These are phyloP conservation scores for Hirsutella rhossiliensis DNA, from an alignment of 2,329 filamentous ascomycete genomes.

Conservation along the genomic window DNA sequence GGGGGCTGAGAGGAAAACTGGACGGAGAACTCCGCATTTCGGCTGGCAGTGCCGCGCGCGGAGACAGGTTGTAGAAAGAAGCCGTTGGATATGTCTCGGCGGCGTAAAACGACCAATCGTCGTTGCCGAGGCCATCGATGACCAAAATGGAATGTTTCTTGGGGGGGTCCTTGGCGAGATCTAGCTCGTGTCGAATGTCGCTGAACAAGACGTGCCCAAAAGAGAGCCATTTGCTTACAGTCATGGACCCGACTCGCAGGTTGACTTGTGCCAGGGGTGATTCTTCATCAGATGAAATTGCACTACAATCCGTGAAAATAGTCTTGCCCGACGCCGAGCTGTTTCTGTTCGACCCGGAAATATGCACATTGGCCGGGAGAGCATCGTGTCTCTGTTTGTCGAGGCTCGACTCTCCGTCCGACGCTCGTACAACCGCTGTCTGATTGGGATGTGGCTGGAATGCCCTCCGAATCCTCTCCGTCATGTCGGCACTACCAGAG, in stretches of 20 bases:
- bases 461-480: conserved; percentile 36
- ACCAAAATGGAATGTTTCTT: conserved; percentile 56
- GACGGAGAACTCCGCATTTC: conserved; percentile 28
- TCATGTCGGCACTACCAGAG: conserved; percentile 42
- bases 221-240: conserved; percentile 78
- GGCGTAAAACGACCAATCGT: conserved; percentile 80
- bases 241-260: conserved; percentile 67
- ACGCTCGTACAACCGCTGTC: conserved; percentile 28
- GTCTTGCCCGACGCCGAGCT: conserved; percentile 19
- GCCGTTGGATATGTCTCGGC: conserved; percentile 67
- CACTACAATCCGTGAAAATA: conserved; percentile 32
- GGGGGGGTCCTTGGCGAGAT: conserved; percentile 22
- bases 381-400: not conserved
- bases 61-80: conserved; percentile 65
- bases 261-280: conserved; percentile 61
- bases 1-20: conserved; percentile 42
- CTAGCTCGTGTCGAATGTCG: conserved; percentile 60
- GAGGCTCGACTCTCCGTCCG: conserved; percentile 21
- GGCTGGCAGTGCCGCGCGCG: conserved; percentile 37
- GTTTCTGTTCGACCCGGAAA: conserved; percentile 14
- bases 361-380: not conserved
- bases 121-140: conserved; percentile 74
- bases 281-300: conserved; percentile 39
- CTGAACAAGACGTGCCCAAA: conserved; percentile 78
- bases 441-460: conserved; percentile 31